Evolutionary conservation across 2,329 filamentous ascomycete genomes (phyloP), one percentile per base, ranked within the genome.

Genomic region (Pyrenochaeta sp.): DNA sequence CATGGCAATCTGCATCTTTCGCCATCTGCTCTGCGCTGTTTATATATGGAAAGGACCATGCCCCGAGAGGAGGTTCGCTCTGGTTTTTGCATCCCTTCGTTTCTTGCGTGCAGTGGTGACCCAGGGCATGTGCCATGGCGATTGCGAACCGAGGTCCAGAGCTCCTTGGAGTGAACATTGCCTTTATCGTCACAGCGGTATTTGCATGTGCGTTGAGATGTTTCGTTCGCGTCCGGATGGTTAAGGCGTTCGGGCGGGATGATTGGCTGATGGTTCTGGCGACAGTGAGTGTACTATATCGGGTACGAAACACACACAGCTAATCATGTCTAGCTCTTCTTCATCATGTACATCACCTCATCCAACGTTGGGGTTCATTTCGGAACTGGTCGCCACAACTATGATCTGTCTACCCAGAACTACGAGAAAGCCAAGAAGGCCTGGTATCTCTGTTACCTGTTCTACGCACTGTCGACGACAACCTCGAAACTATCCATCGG

Each of bases 261-360:
- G 75, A 77, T 54, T 77, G 69, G 59, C 57, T 77, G 5, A 77
- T 77, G 74, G 65, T 68, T 5, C 15, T 68, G 7, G 71, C 75
- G 19, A 66, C 64, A 37, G 75, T 77, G 52, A 62, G 71, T 61
- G 7, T 30, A n/a, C 5, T 9, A 10, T 19, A 25, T 15, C 34
- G 43, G 7, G 7, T 47, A 19, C 37, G 42, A 22, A 5, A 15
- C 12, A 3, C 6, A 30, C 27, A 50, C 15, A 24, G 39, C 60
- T 59, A 56, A 65, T 39, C n/a, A 13, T 19, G 5, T 28, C 30
- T 45, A 71, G 71, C 15, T 71, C 3, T 66, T 66, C 50, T 73
- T 72, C 57, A 51, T 70, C 4, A 52, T 60, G 2, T 76, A 75
- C 46, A 54, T 42, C 12, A 59, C 56, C 12, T 69, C 71, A 27